Evolutionary conservation across 768 basidiomycete genomes (phyloP).

Genomic region (Russula abietina): DNA sequence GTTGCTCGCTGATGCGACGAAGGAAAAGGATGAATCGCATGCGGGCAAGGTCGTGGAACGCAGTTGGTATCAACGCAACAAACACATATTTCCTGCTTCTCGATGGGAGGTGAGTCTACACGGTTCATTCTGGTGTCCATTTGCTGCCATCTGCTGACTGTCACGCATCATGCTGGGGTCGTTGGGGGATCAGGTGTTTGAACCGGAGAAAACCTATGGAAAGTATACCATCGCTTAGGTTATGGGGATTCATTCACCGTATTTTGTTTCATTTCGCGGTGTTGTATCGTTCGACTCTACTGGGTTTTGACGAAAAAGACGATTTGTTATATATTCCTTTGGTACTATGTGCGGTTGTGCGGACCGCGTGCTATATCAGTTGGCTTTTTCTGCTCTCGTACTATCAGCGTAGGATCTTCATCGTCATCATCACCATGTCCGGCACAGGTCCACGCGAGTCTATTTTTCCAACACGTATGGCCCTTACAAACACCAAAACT

Average conservation of each 20-base stretch:
- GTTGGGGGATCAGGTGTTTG: constrained; percentile 60
- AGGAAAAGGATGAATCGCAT: constrained; percentile 97
- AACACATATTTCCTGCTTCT: constrained; percentile 96
- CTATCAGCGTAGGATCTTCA: background rate
- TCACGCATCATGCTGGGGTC: background rate
- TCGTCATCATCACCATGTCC: constrained; percentile 54
- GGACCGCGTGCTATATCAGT: constrained; percentile 5
- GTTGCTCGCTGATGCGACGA: constrained; percentile 85
- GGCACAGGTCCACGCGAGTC: constrained; percentile 87
- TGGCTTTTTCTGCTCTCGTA: background rate
- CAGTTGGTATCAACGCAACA: constrained; percentile 92
- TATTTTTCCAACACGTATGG: constrained; percentile 97
- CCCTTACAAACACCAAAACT: constrained; percentile 85
- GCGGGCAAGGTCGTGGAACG: constrained; percentile 98
- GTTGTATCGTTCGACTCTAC: background rate
- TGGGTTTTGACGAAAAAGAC: background rate
- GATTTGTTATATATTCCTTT: background rate
- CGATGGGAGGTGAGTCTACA: constrained; percentile 80
- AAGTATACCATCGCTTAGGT: constrained; percentile 71
- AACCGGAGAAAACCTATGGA: constrained; percentile 90
- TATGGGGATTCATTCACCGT: background rate
- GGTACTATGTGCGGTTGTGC: background rate
- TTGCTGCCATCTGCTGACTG: background rate
- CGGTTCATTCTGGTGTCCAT: background rate
- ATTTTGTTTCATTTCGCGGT: background rate